Conservation (phyloP, 768 basidiomycete genomes). For the Hirschioporus abietinus region DNA sequence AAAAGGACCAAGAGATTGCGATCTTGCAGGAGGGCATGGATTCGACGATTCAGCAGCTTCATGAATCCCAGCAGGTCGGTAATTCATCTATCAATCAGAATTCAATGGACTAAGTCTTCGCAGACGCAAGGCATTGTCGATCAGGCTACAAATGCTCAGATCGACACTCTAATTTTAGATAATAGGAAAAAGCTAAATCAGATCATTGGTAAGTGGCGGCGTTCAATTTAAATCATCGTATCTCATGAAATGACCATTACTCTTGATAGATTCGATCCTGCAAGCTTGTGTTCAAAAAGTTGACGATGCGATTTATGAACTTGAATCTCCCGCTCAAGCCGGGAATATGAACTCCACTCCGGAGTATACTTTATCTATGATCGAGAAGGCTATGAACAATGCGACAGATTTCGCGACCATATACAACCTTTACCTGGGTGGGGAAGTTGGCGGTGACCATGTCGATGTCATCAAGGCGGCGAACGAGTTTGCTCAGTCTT, state of each 20-base stretch:
- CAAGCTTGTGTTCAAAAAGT: conserved; percentile 96
- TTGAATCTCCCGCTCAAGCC: conserved; percentile 91
- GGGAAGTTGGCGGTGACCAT: conserved; percentile 86
- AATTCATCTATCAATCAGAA: conserved; percentile 9
- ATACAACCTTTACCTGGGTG: conserved; percentile 85
- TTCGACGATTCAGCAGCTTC: conserved; percentile 79
- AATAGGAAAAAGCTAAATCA: conserved; percentile 96
- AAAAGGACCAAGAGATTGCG: conserved; percentile 95
- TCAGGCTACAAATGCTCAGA: conserved; percentile 92
- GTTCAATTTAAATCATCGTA: conserved; percentile 3
- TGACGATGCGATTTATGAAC: conserved; percentile 94
- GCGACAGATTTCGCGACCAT: conserved; percentile 94
- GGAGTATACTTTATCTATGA: conserved; percentile 96
- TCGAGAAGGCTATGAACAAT: conserved; percentile 92
- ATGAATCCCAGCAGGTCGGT: conserved; percentile 77
- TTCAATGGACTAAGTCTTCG: conserved; percentile 12
- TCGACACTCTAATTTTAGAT: conserved; percentile 94
- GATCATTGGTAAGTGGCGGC: conserved; percentile 71
- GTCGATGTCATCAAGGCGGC: conserved; percentile 98
- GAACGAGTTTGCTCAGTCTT: conserved; percentile 91
- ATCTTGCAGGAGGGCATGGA: conserved; percentile 97
- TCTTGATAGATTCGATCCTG: conserved; percentile 81
- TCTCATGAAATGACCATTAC: conserved; percentile 10
- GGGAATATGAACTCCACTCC: conserved; percentile 98
- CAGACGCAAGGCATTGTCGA: conserved; percentile 82